A percentile compares a stretch with the other conserved stretches of the same genome.
phyloP scores from a whole-genome alignment of 345 rosid species.

The thale cress (Arabidopsis thaliana) region DNA sequence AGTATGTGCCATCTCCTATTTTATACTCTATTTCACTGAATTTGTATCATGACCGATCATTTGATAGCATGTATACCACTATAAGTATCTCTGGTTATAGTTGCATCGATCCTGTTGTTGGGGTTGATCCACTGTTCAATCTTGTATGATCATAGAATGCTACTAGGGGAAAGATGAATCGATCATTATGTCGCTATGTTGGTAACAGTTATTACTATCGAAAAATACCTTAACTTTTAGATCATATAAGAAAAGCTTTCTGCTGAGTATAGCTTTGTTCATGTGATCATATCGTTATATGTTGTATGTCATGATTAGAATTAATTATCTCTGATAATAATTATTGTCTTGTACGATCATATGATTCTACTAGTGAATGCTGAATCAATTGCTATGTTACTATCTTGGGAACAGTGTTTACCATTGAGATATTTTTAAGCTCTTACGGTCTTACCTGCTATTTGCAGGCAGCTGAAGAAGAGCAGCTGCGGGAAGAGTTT shows the following conservation, averaged over 20 bases:
- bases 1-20: constrained; percentile 52
- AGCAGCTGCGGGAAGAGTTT: constrained; percentile 74
- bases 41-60: neutral
- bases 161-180: constrained; percentile 1
- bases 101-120: neutral
- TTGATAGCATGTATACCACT: neutral
- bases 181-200: neutral
- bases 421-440: constrained; percentile 1
- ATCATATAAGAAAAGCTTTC: neutral
- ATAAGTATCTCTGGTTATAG: neutral
- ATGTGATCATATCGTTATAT: neutral
- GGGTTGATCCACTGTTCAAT: neutral
- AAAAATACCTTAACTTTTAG: neutral
- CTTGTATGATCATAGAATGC: neutral
- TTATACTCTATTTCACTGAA: neutral
- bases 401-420: neutral
- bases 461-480: constrained; percentile 87
- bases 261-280: neutral
- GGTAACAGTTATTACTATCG: neutral
- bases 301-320: neutral
- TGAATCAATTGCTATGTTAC: neutral
- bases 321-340: neutral
- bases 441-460: neutral
- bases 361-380: neutral
- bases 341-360: constrained; percentile 1